These are phyloP conservation scores for Nemania sp. DNA, from an alignment of 2,329 filamentous ascomycete genomes.

Conservation along the genomic window DNA sequence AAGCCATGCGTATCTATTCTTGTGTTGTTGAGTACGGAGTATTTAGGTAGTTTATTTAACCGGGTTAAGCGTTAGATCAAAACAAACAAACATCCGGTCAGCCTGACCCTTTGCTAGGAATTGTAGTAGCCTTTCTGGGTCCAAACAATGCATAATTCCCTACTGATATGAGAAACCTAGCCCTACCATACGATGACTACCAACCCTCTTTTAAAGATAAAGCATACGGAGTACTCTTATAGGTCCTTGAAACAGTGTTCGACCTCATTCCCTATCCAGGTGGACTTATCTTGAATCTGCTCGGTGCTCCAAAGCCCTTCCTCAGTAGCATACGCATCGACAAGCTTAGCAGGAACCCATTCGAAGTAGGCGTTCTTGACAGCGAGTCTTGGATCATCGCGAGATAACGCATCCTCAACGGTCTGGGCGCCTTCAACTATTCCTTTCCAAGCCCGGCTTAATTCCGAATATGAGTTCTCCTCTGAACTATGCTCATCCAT, in stretches of 20 bases:
- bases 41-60: too few relatives aligned
- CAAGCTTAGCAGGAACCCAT: conserved; percentile 64
- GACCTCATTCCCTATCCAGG: conserved; percentile 52
- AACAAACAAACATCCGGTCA: too few relatives aligned
- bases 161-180: too few relatives aligned
- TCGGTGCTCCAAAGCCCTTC: conserved; percentile 58
- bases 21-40: too few relatives aligned
- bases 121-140: too few relatives aligned
- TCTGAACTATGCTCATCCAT: conserved; percentile 60
- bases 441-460: conserved; percentile 61
- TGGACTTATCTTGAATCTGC: conserved; percentile 57
- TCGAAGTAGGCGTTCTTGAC: conserved; percentile 70
- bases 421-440: conserved; percentile 42
- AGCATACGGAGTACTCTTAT: conserved; percentile 42
- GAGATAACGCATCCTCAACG: conserved; percentile 32
- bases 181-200: background rate
- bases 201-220: background rate
- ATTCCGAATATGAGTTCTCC: conserved; percentile 64
- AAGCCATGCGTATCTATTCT: too few relatives aligned
- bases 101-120: too few relatives aligned
- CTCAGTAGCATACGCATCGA: conserved; percentile 68
- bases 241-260: conserved; percentile 59
- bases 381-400: conserved; percentile 43
- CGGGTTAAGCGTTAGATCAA: too few relatives aligned
- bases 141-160: too few relatives aligned